Evolutionary conservation across 371 early-diverging fungal genomes (phyloP), one percentile per base, ranked within the genome.

Genomic region (Mucor piriformis): DNA sequence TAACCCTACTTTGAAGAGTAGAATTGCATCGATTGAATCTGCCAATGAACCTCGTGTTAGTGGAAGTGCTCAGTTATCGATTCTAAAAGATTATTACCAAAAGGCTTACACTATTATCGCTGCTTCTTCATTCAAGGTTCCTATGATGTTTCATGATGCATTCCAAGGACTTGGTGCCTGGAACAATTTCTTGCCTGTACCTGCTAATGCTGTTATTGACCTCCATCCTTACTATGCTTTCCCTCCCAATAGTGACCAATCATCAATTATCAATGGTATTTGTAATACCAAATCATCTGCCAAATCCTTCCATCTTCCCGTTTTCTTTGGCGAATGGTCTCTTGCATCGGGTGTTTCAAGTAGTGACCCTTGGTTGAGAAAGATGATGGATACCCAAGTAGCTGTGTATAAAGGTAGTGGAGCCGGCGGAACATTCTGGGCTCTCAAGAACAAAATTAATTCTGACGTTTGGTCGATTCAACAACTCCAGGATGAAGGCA

Each of bases 191-290:
- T 64, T 71, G 24, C 65, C 67, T n/a, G 40, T 53, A 3, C 54
- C 64, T 27, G 67, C 67, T 11, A 70, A 67, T 49, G 72, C 68
- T 29, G 68, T 71, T 1, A 63, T 71, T 43, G 72, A 71, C n/a
- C 54, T 71, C 13, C 72, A 71, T 59, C 68, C 72, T 40, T 71
- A 71, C 25, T 71, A 64, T 43, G 67, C 72, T n/a, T 71, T 66
- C 44, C 64, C 68, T 46, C 64, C 66, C 6, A 32, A 49, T 16
- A 47, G 34, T 0, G 46, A 65, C 16, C 44, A 27, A 0, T 40
- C 8, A 20, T 32, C 57, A 10, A 71, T 71, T 33, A 57, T 71
- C 24, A 50, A 32, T 27, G 34, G 52, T 15, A 63, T 71, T 13
- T 64, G 65, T 40, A 29, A 47, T 5, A 48, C 51, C 10, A 56